Percentiles rank a stretch among this genome's conserved stretches.
Conservation (phyloP, 495 filamentous ascomycete genomes). For the Aspergillus asperescens region DNA sequence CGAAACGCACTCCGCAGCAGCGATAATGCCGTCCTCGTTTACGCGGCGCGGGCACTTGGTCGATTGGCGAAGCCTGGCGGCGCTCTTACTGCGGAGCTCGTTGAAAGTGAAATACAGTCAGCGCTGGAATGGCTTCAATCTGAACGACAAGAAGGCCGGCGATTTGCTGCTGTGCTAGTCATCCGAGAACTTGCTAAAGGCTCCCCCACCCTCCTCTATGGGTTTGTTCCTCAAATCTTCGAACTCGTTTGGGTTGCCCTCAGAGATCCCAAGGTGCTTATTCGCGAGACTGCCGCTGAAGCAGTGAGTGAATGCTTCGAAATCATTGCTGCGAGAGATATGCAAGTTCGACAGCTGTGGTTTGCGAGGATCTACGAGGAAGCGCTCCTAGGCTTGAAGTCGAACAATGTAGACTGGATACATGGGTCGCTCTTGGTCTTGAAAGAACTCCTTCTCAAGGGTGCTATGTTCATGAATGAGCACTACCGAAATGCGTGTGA, state of each 20-base stretch:
- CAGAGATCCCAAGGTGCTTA: conserved; percentile 80
- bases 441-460: conserved; percentile 84
- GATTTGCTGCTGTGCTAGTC: conserved; percentile 86
- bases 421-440: conserved; percentile 89
- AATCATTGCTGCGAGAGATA: conserved; percentile 87
- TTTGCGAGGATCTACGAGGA: conserved; percentile 84
- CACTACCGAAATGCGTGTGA: conserved; percentile 85
- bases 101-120: conserved; percentile 92
- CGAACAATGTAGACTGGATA: conserved; percentile 72
- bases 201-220: conserved; percentile 88
- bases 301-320: conserved; percentile 88
- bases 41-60: conserved; percentile 81
- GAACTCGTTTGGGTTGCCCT: conserved; percentile 94
- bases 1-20: conserved; percentile 80
- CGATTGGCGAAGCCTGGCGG: conserved; percentile 87
- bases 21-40: conserved; percentile 79
- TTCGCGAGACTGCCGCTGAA: conserved; percentile 85
- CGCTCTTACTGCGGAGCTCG: conserved; percentile 89
- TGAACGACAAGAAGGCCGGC: conserved; percentile 85
- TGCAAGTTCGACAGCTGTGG: conserved; percentile 74
- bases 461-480: conserved; percentile 98
- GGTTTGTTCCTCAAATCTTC: conserved; percentile 83
- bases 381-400: conserved; percentile 69
- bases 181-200: conserved; percentile 84
- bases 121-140: conserved; percentile 93